These are phyloP conservation scores for Syzygium malaccense DNA, from an alignment of 441 rosid species.

Conservation along the genomic window DNA sequence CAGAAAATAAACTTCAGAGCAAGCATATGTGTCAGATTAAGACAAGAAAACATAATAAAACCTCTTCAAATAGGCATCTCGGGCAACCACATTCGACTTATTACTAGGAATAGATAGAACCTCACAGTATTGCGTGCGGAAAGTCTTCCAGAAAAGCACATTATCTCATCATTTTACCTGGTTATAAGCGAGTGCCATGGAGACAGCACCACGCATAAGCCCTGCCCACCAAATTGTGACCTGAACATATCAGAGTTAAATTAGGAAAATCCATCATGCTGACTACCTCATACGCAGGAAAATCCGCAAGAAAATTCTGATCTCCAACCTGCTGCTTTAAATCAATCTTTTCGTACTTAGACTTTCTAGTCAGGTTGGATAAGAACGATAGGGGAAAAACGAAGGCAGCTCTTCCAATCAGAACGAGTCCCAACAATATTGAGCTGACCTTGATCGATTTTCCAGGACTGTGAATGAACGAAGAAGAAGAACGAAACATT, in stretches of 20 bases:
- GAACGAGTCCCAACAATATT: slow-evolving; percentile 5
- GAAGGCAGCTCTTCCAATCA: slow-evolving; percentile 5
- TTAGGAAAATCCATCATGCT: neutral
- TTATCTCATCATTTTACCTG: neutral
- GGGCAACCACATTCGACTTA: neutral
- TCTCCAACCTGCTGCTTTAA: slow-evolving; percentile 6
- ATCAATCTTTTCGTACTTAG: neutral
- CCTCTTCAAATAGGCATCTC: neutral
- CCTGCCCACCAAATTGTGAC: slow-evolving; percentile 15
- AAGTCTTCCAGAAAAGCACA: neutral
- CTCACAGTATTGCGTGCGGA: neutral
- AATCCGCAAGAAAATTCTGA: neutral
- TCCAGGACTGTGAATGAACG: slow-evolving; percentile 3
- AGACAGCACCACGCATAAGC: slow-evolving; percentile 13
- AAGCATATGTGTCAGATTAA: neutral
- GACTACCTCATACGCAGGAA: neutral
- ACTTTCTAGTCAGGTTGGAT: slow-evolving; percentile 12
- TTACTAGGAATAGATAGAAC: neutral
- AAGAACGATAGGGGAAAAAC: slow-evolving; percentile 4
- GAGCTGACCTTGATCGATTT: slow-evolving; percentile 10
- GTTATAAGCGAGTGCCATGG: slow-evolving; percentile 13
- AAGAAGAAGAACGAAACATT: neutral
- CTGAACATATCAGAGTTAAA: neutral
- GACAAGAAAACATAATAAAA: neutral
- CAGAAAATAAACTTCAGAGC: neutral